These are phyloP conservation scores for Aspergillus versicolor DNA, from an alignment of 2,329 filamentous ascomycete species.

Conservation along the genomic window DNA sequence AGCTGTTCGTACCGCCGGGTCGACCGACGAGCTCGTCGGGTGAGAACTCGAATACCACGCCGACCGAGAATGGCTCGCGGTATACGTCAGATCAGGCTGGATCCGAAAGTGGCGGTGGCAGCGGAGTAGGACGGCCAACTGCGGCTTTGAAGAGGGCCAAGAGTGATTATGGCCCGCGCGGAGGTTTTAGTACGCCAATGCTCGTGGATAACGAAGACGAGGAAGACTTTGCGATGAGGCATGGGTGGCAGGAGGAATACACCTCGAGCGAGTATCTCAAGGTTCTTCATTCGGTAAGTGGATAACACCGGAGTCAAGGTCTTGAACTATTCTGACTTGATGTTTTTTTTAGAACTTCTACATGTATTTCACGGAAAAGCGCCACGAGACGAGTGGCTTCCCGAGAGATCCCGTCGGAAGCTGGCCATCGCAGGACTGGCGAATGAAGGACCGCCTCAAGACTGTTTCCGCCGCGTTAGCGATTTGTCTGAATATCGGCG, in stretches of 20 bases:
- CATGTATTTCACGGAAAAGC: conserved; percentile 99
- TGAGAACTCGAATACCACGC: conserved; percentile 25
- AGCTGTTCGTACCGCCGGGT: conserved; percentile 13
- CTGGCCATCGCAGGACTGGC: conserved; percentile 81
- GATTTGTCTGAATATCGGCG: conserved; percentile 93
- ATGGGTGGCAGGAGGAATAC: conserved; percentile 92
- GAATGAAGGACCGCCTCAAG: conserved; percentile 93
- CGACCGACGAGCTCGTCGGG: conserved; percentile 36
- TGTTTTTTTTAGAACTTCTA: conserved; percentile 76
- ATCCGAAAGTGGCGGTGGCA: conserved; percentile 22
- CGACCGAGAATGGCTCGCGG: conserved; percentile 24
- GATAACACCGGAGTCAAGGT: background rate
- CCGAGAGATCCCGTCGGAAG: conserved; percentile 61
- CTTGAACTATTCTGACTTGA: background rate
- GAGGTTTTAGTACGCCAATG: conserved; percentile 29
- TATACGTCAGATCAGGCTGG: conserved; percentile 28
- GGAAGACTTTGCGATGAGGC: conserved; percentile 62
- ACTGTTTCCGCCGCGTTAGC: conserved; percentile 93
- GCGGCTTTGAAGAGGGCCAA: conserved; percentile 50
- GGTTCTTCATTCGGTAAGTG: conserved; percentile 72
- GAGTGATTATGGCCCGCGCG: conserved; percentile 53
- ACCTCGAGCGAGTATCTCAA: conserved; percentile 87
- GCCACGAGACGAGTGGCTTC: conserved; percentile 90
- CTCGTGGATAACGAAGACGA: conserved; percentile 42
- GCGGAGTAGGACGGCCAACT: conserved; percentile 27